Base-by-base conservation (phyloP, 371 early-diverging fungal species). In the Zopfochytrium polystomum region DNA sequence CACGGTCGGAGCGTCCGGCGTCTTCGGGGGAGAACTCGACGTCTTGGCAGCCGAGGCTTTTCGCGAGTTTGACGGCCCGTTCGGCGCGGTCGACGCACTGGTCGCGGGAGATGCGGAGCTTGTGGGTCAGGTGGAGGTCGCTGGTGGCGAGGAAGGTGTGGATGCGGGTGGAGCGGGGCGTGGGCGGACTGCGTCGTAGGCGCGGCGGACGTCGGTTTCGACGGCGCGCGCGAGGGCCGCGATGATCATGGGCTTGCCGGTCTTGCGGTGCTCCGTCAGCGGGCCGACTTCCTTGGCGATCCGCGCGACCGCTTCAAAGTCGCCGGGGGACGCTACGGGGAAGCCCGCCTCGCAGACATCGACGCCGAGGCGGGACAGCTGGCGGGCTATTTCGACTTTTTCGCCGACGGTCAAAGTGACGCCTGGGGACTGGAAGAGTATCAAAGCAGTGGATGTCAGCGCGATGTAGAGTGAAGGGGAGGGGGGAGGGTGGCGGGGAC, bases 321-420 rank as follows among this genome's bases (percentile, higher is more conserved):
- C 96, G 43, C 95, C 96, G 18, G 85, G 78, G 2, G 92, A 92
- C 9, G 95, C 94, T 45, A 93, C 82, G 0, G 95, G 95, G 69
- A 94, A 95, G 9, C 95, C 95, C 7, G 95, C 95, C 71, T 95
- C 96, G 67, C 92, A n/a, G n/a, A n/a, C n/a, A n/a, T n/a, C n/a
- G n/a, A n/a, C n/a, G n/a, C n/a, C n/a, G n/a, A n/a, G n/a, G n/a
- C n/a, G n/a, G n/a, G n/a, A n/a, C n/a, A n/a, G n/a, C n/a, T n/a
- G n/a, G n/a, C n/a, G n/a, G n/a, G n/a, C n/a, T 55, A 96, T 93
- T 64, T 89, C 89, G 51, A 96, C 79, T 79, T 96, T 96, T 77
- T 96, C 97, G 33, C 86, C 85, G 2, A 84, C 82, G 63, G 86
- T 91, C 34, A 96, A 82, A 54, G 93, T 95, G 31, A 94, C 95